Percentiles rank a stretch among this genome's conserved stretches.
These are phyloP conservation scores for Dendrobium huoshanense DNA, from an alignment of 106 monocot species.

Conservation along the genomic window DNA sequence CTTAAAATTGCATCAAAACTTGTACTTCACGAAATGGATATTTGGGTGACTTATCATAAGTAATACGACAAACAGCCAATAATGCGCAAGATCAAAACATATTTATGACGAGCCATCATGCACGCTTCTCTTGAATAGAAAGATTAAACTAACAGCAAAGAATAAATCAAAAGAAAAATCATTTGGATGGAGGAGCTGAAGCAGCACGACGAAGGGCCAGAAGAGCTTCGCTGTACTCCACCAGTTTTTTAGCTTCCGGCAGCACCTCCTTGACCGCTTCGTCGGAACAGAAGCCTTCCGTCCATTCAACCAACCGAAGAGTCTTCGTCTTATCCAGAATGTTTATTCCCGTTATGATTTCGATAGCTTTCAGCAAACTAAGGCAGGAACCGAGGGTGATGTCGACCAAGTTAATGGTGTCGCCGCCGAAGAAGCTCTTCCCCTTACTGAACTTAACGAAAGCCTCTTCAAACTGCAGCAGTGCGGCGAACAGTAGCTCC, in stretches of 20 bases:
- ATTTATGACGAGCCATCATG: too few relatives aligned
- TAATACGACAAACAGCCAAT: too few relatives aligned
- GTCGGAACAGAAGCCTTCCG: slow-evolving; percentile 26
- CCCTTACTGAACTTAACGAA: slow-evolving; percentile 33
- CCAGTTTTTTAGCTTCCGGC: slow-evolving; percentile 27
- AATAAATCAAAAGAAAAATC: too few relatives aligned
- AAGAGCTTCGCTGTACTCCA: slow-evolving; percentile 10
- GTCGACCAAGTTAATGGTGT: slow-evolving; percentile 37
- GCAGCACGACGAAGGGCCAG: too few relatives aligned
- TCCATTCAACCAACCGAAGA: slow-evolving; percentile 26
- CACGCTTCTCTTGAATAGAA: too few relatives aligned
- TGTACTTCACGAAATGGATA: too few relatives aligned
- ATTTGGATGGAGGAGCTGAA: too few relatives aligned
- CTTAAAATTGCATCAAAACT: too few relatives aligned
- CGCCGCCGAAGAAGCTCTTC: slow-evolving; percentile 38
- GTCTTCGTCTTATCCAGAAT: slow-evolving; percentile 23
- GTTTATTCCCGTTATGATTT: slow-evolving; percentile 14
- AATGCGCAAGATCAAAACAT: too few relatives aligned
- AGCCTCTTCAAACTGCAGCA: slow-evolving; percentile 29
- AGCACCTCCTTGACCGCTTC: slow-evolving; percentile 24
- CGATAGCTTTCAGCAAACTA: slow-evolving; percentile 20
- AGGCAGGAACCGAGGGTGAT: slow-evolving; percentile 31
- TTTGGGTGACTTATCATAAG: too few relatives aligned
- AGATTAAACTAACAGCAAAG: too few relatives aligned
- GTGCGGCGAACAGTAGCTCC: background rate